Evolutionary conservation across 257 asterid genomes (phyloP).

Genomic region (Coffea eugenioides): DNA sequence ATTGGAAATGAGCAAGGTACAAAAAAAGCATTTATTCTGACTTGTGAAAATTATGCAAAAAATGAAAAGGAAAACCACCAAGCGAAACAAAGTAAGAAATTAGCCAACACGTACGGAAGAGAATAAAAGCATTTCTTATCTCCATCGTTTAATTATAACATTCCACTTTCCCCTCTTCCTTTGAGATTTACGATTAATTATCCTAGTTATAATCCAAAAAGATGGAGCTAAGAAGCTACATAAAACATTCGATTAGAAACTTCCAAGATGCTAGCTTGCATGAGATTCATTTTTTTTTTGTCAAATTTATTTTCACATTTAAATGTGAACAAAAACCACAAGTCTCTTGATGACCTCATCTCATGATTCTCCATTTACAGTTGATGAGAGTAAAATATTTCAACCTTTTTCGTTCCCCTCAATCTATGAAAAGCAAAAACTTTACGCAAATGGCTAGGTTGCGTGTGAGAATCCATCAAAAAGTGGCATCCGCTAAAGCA

Average conservation of each 20-base stretch:
- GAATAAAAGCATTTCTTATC: neutral
- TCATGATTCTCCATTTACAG: neutral
- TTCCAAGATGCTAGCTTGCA: neutral
- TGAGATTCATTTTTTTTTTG: neutral
- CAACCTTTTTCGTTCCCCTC: neutral
- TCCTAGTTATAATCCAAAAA: neutral
- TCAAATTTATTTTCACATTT: neutral
- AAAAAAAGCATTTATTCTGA: neutral
- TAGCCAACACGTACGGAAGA: neutral
- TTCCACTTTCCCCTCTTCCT: neutral
- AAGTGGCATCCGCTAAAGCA: neutral
- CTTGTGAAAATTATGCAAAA: neutral
- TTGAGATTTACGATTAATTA: neutral
- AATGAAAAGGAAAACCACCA: neutral
- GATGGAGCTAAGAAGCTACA: neutral
- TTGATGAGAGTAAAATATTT: neutral
- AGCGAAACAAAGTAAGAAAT: neutral
- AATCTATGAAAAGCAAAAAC: neutral
- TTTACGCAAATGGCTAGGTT: conserved; percentile 5
- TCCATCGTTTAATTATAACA: neutral
- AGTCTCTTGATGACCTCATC: conserved; percentile 3
- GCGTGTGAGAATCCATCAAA: conserved; percentile 13
- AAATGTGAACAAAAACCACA: neutral
- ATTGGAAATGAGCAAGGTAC: neutral
- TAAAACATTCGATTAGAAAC: neutral